Evolutionary conservation across 2,329 filamentous ascomycete species (phyloP), one percentile per base, ranked within the genome.

Genomic region (Malbranchea cinnamomea): DNA sequence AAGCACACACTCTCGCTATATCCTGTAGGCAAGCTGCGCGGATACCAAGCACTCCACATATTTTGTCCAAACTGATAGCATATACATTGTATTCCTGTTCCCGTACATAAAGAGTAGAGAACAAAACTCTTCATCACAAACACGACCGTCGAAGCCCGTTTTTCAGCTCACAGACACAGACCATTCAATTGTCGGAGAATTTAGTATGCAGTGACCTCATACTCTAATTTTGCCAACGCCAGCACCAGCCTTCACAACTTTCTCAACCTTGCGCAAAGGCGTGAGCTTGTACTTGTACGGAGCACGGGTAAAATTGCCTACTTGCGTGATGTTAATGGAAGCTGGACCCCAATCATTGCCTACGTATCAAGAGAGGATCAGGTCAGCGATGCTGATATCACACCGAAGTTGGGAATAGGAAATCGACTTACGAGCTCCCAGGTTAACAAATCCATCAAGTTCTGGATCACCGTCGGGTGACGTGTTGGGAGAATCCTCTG

Each of bases 401-500:
- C 11, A 30, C 9, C 2, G 22, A 20, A 10, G 31, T 12, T 3
- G 57, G 62, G 46, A 46, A 65, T 63, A 55, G 3, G 12, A 24
- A 24, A 11, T n/a, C n/a, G n/a, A 31, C 28, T 23, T 24, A 31
- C 30, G 8, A 16, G 63, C 60, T 14, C 65, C 66, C 10, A 68
- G 47, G 35, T 69, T 70, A 3, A 62, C 65, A 41, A 54, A 70
- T 0, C 65, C 65, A 38, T 69, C 65, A 15, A 68, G 48, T 42
- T 69, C 65, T 39, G 59, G 58, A 27, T 70, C 67, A 1, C 65
- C 66, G 7, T 63, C 65, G 1, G 57, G 53, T 35, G 57, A 60
- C 0, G 63, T 68, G 35, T 70, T 70, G 0, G 66, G 66, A 24
- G 59, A 63, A 35, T 69, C 66, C 26, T 59, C 52, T 0, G 67